Evolutionary conservation across 2,329 filamentous ascomycete species (phyloP), one percentile per base, ranked within the genome.

Genomic region (Stylonectria norvegica): DNA sequence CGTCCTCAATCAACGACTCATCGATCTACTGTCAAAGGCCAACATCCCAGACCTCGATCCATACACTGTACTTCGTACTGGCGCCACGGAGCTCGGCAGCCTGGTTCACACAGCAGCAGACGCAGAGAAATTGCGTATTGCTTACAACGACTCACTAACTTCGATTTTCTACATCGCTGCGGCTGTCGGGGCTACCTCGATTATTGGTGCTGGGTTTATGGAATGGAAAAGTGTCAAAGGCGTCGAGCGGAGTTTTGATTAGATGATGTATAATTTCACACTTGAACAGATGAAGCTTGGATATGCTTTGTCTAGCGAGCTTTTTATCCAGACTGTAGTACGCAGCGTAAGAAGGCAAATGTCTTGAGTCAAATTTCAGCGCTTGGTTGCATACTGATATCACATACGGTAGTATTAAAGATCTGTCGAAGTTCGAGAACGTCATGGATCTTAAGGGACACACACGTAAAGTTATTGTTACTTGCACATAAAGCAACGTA

Each of bases 151-250:
- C 5, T 62, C 66, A 3, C 34, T 71, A 7, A 60, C 60, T 3
- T 51, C 55, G 4, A 50, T 66, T 0, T 70, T 67, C 47, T 52
- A 64, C 7, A 55, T 70, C 33, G 58, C 58, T 11, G 60, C 63
- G 22, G 69, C 65, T 1, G 49, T 71, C 10, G 66, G 64, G 1
- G 63, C 63, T 6, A 40, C 71, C 6, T 62, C 66, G 0, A 62
- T 70, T 30, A 22, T 68, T 12, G 64, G 65, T 1, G 51, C 57
- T 5, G 48, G 64, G 4, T 57, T 62, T 2, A 64, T 73, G 40
- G 72, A 76, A 55, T 72, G 69, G 68, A 70, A 69, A 60, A 75
- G 68, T 40, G 66, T 78, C 12, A 76, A 75, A 52, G 71, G 70
- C 22, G 22, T 25, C n/a, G n/a, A n/a, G 22, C 7, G 12, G 22